These are phyloP conservation scores for Paramyrothecium roridum DNA, from an alignment of 2,329 filamentous ascomycete species.

Conservation along the genomic window DNA sequence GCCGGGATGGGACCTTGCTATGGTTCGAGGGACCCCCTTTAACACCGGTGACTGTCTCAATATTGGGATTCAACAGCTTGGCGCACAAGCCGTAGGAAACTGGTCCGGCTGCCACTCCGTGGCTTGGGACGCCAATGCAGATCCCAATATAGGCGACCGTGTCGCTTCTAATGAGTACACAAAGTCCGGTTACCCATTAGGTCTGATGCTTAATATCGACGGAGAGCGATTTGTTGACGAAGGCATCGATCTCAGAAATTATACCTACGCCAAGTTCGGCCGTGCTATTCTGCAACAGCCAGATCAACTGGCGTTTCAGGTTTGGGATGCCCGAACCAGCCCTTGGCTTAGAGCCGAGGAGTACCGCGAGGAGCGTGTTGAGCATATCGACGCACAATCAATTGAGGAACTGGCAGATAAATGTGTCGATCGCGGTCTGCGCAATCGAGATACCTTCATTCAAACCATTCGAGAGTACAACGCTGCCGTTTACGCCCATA, in stretches of 20 bases:
- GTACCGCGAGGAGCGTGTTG: conserved; percentile 56
- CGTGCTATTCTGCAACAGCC: conserved; percentile 59
- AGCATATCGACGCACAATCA: conserved; percentile 45
- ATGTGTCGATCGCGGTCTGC: conserved; percentile 43
- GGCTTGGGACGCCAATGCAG: conserved; percentile 63
- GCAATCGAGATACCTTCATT: conserved; percentile 41
- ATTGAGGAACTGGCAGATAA: conserved; percentile 55
- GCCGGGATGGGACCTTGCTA: conserved; percentile 59
- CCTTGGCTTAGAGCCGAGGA: conserved; percentile 58
- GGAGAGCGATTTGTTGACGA: conserved; percentile 65
- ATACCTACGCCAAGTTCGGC: conserved; percentile 66
- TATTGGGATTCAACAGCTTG: conserved; percentile 47
- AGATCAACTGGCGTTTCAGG: conserved; percentile 56
- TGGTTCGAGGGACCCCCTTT: conserved; percentile 61
- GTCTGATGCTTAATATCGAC: conserved; percentile 58
- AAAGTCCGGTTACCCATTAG: conserved; percentile 66
- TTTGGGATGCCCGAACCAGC: conserved; percentile 55
- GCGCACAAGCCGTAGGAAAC: conserved; percentile 51
- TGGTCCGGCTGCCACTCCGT: conserved; percentile 65
- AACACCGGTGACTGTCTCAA: conserved; percentile 59
- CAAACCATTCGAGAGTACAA: conserved; percentile 55
- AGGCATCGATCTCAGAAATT: conserved; percentile 62
- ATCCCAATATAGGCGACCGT: conserved; percentile 51
- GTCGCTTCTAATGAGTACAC: conserved; percentile 64
- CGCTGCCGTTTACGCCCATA: conserved; percentile 46